Base-by-base conservation (phyloP, 805 yeast species). In the Spathaspora boniae region DNA sequence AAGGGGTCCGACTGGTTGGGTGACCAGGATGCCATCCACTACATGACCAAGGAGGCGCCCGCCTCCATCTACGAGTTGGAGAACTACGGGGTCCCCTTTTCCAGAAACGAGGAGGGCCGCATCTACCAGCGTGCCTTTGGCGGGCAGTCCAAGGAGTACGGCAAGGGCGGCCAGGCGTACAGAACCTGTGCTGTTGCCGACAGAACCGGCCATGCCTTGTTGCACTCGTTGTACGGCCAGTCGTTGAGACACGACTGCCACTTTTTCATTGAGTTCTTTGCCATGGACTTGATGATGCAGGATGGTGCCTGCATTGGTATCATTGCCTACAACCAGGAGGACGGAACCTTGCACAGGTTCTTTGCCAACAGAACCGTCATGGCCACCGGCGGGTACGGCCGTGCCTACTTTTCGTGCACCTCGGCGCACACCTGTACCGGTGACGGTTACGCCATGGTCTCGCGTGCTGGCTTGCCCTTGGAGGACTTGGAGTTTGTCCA, bases 391-490 rank as follows among this genome's bases (percentile, higher is more conserved):
- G 98, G 98, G 39, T 93, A 85, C 65, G 98, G 98, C 43, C 83
- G 98, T 71, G 88, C 97, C 47, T 93, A 91, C 76, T 93, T 93
- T 80, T 86, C 96, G n/a, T 91, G 98, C 77, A 93, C 98, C 45
- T 89, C 98, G 41, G 98, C 98, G 36, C 98, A 93, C 74, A 93
- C 98, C 41, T 93, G 98, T 80, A 93, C 98, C 38, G 98, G 98
- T 76, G 98, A 93, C 65, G 98, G 98, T 65, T 81, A 73, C 58
- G 98, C 97, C 49, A 93, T 93, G 98, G 98, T 88, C 44, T 70
- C 97, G 33, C 82, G 98, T 70, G 98, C 98, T 38, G 98, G 98
- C 44, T 79, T 91, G 64, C 98, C 98, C 42, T 76, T 91, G 59
- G 96, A 93, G 72, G 98, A 93, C 70, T 74, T 91, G 68, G 98